Base-by-base conservation (phyloP, 2,329 filamentous ascomycete genomes). In the Trichoderma endophyticum region DNA sequence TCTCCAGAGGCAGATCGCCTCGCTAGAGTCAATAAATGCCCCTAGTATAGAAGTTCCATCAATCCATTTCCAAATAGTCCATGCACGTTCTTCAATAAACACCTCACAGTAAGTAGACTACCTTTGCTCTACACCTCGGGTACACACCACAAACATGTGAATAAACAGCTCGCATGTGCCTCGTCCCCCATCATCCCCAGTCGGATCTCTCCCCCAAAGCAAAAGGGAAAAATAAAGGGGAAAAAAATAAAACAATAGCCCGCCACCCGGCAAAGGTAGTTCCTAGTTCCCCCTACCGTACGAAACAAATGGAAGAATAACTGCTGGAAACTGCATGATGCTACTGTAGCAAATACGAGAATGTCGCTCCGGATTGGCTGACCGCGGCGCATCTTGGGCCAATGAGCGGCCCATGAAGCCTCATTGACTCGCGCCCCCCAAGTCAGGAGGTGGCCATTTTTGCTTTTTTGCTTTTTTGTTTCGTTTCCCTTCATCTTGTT, bases 171-270 rank as follows among this genome's bases (percentile, higher is more conserved):
- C 18, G 26, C 56, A 26, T 28, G 11, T 54, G 48, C 65, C 34
- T 68, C 65, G 9, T 60, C 28, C 28, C 26, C 66, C 66, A 28
- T 48, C n/a, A 7, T 39, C 56, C 57, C 67, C 67, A 70, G 62
- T 62, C 67, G 67, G 67, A 70, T 62, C 39, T 28, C 67, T 36
- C 43, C 43, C 67, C 67, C 36, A 8, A 66, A 34, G n/a, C 28
- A 14, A 66, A 36, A n/a, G 11, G n/a, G 21, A 51, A 21, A 34
- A 26, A 26, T 59, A 34, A n/a, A 26, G 24, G 21, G 6, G 18
- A 12, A 3, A 15, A 32, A 57, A 24, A 30, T n/a, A 28, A 30
- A 67, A 60, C 59, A 21, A 56, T 36, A 60, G 56, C 26, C 11
- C n/a, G 24, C 61, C 61, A 48, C 26, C n/a, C 39, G 11, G 12